These are phyloP conservation scores for Yueomyces sinensis DNA, from an alignment of 805 yeast species.

Conservation along the genomic window DNA sequence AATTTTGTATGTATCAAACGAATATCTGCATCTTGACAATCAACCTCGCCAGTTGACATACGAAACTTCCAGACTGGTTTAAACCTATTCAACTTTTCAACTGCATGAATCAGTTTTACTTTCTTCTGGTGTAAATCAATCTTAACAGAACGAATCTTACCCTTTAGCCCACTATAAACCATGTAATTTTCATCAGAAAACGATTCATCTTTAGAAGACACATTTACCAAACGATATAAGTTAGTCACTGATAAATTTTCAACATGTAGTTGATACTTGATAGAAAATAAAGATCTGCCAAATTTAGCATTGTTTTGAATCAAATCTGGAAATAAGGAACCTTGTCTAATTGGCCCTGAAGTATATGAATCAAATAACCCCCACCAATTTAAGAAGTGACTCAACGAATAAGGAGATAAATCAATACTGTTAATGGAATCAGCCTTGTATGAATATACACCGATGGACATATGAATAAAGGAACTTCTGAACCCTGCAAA, in stretches of 20 bases:
- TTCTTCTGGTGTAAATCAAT: constrained; percentile 52
- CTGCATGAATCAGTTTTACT: constrained; percentile 27
- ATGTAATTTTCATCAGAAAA: constrained; percentile 31
- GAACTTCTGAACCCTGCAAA: constrained; percentile 48
- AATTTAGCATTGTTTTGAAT: constrained; percentile 39
- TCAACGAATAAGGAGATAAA: constrained; percentile 54
- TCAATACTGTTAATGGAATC: constrained; percentile 53
- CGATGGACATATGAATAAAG: constrained; percentile 43
- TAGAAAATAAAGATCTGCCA: constrained; percentile 56
- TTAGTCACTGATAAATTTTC: constrained; percentile 62
- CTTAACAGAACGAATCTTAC: constrained; percentile 34
- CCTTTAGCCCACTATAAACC: constrained; percentile 52
- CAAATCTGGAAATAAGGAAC: constrained; percentile 45
- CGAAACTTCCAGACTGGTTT: constrained; percentile 39
- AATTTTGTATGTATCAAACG: constrained; percentile 53
- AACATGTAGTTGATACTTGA: constrained; percentile 58
- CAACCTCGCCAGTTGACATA: constrained; percentile 57
- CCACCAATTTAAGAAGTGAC: constrained; percentile 77
- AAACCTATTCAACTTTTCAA: constrained; percentile 32
- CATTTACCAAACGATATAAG: constrained; percentile 33
- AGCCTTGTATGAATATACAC: constrained; percentile 23
- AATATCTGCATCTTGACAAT: constrained; percentile 54
- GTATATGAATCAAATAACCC: constrained; percentile 57
- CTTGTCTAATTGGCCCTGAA: constrained; percentile 65
- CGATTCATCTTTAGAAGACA: constrained; percentile 17